Base-by-base conservation (phyloP, 176 grass and related monocot genomes). In the Avena sativa region DNA sequence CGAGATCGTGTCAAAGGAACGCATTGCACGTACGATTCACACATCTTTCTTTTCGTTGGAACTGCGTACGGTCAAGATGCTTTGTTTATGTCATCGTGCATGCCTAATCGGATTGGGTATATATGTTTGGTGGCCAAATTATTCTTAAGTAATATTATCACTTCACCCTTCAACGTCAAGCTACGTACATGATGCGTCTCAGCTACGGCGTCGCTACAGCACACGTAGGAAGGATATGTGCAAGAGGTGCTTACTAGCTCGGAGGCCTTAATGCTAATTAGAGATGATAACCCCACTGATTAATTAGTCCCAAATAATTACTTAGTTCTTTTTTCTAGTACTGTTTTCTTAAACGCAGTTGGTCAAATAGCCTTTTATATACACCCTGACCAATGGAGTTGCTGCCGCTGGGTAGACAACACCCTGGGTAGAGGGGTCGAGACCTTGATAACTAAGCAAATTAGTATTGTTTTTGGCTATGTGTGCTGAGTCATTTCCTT, bases 401-500 rank as follows among this genome's bases (percentile, higher is more conserved):
- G 88, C 67, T 88, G 38, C 51, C 38, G 49, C 71, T 46, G 13
- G 48, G 85, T 85, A 82, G 88, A 90, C 88, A 93, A 44, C 44
- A 83, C 59, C 84, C 91, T 84, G 80, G 85, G 85, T 51, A 71
- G 16, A 13, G 40, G 88, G 26, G 60, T 2, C 40, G 68, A 65
- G 70, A 60, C 61, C 60, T 87, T 76, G 50, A 71, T 58, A 82
- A 73, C 25, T 80, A 81, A 56, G 20, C 21, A 76, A 55, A 55
- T 34, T 19, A 55, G 34, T 55, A 63, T 85, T 77, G 51, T 19
- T 71, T 71, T 71, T 67, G 32, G 86, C 5, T 63, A 65, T 78
- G 62, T 51, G 47, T 79, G 40, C 75, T 38, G 82, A 85, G 55
- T 25, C 78, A 48, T 88, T 81, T 85, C 80, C 49, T 52, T 74